Conservation (phyloP, 2,329 filamentous ascomycete genomes). For the Trichoderma atrobrunneum region DNA sequence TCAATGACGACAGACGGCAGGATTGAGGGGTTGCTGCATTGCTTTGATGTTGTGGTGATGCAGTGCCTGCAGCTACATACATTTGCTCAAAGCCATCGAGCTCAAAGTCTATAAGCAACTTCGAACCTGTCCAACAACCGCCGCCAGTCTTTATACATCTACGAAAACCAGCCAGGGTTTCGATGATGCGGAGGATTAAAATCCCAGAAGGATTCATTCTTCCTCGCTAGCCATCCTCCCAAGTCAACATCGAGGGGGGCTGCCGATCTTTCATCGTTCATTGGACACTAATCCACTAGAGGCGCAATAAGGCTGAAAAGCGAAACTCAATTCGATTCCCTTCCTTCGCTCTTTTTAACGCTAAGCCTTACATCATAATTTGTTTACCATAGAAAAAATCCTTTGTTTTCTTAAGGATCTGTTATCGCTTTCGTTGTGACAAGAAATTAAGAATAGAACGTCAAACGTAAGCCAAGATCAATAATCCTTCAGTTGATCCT, state of each 20-base stretch:
- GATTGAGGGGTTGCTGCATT: background rate
- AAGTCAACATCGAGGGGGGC: background rate
- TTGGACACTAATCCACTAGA: background rate
- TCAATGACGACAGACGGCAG: background rate
- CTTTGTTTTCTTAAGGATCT: background rate
- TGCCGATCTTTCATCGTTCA: background rate
- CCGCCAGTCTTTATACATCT: background rate
- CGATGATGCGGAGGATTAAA: background rate
- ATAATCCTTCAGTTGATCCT: background rate
- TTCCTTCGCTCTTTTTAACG: background rate
- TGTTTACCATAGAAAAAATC: background rate
- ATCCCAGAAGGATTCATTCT: background rate
- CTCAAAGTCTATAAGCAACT: background rate
- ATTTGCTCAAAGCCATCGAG: background rate
- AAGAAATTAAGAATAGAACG: background rate
- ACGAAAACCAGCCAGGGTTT: background rate
- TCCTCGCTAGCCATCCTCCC: background rate
- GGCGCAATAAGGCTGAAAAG: background rate
- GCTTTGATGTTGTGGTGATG: background rate
- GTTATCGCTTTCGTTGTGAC: background rate
- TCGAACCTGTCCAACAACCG: background rate
- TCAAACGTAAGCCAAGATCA: background rate
- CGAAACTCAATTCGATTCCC: background rate
- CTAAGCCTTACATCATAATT: no score
- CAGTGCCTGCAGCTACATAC: background rate